Base-by-base conservation (phyloP, 2,329 filamentous ascomycete genomes). In the Stachybotrys elegans region DNA sequence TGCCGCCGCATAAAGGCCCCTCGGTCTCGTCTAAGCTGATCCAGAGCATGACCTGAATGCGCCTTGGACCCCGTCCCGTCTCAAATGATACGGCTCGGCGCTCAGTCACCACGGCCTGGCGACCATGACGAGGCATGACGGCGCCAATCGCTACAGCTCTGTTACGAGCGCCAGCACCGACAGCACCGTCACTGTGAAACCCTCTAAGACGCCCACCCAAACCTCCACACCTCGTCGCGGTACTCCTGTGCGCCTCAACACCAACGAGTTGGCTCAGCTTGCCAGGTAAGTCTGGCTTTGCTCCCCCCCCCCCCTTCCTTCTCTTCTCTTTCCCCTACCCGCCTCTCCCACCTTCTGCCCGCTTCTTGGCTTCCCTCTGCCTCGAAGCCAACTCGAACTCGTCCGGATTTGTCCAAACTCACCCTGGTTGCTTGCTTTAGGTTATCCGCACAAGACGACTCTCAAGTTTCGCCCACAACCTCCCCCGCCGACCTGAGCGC, bases 111-210 rank as follows among this genome's bases (percentile, higher is more conserved):
- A 61, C 57, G 56, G 56, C 56, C 51, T 57, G 62, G 66, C 65
- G 67, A 79, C 68, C 66, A 87, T 88, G 84, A 79, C 81, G 68
- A 79, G 76, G 67, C 78, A 83, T 70, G 82, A 86, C 62, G 69
- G 71, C 57, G 67, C 67, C 57, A 72, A 73, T 67, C 83, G 81
- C 68, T 78, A 84, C 75, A 64, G 60, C 62, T 65, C 63, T 42
- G 44, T 57, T 49, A 61, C 62, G 56, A 63, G 58, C 57, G 56
- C 53, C 50, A 82, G 76, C 68, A 78, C 77, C 58, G 76, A 81
- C 57, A 86, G 82, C 69, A 76, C 74, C 58, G 76, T 80, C 57
- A 89, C 85, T 31, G 69, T 82, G 52, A 81, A 74, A 65, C 73
- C 73, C 29, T 65, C 63, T 41, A 59, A 56, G 47, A 60, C 53